These are phyloP conservation scores for Xerocomellus dryophilus DNA, from an alignment of 768 basidiomycete species.

Conservation along the genomic window DNA sequence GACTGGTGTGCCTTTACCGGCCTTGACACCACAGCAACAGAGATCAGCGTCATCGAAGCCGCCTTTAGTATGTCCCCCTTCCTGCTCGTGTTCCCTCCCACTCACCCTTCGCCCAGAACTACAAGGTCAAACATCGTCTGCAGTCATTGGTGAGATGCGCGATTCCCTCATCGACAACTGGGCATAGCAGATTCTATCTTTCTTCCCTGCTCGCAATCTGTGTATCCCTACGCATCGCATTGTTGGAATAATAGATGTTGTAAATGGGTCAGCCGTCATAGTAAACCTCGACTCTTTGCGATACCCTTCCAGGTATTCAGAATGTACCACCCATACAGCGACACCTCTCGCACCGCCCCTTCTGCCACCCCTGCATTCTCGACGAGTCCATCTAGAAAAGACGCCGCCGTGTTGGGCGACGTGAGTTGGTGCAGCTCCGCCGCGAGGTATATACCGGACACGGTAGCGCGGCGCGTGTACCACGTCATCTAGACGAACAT, in stretches of 20 bases:
- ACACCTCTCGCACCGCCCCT: constrained; percentile 48
- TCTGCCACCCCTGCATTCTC: constrained; percentile 45
- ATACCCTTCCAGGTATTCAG: constrained; percentile 71
- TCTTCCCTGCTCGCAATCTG: constrained; percentile 16
- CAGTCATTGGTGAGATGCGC: constrained; percentile 88
- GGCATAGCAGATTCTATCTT: constrained; percentile 41
- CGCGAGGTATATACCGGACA: constrained; percentile 69
- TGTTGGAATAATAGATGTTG: constrained; percentile 13
- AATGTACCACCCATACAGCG: constrained; percentile 58
- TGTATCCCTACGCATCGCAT: constrained; percentile 17
- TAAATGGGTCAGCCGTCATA: constrained; percentile 20
- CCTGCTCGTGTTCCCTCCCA: background rate
- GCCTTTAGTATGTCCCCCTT: constrained; percentile 75
- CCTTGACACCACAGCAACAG: constrained; percentile 98
- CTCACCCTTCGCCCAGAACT: constrained; percentile 52
- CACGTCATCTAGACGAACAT: constrained; percentile 53
- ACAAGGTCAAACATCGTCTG: constrained; percentile 77
- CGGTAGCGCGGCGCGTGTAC: constrained; percentile 65
- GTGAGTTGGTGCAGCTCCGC: constrained; percentile 82
- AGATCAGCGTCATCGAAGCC: constrained; percentile 97
- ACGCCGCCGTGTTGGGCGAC: constrained; percentile 63
- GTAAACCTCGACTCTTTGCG: constrained; percentile 61
- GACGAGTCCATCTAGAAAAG: constrained; percentile 67
- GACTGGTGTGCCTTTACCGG: constrained; percentile 99
- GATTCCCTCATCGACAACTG: constrained; percentile 90